Conservation (phyloP, 345 rosid species). For the Kandelia obovata region DNA sequence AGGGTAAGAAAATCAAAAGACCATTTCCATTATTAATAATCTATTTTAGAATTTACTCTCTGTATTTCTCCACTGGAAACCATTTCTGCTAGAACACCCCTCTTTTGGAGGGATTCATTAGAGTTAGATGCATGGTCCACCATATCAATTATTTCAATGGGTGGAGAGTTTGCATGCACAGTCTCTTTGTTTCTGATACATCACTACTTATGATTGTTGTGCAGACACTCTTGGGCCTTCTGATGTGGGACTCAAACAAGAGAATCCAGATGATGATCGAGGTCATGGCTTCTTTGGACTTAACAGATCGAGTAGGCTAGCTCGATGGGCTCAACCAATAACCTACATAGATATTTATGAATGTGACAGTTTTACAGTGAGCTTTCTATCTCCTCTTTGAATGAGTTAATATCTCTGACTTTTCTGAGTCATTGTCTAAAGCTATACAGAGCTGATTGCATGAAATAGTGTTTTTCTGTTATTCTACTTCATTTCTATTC, state of each 20-base stretch:
- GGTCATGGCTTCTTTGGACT: conserved; percentile 74
- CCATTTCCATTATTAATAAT: no score
- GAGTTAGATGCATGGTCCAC: background rate
- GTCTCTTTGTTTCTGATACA: conserved; percentile 2
- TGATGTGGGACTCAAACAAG: conserved; percentile 78
- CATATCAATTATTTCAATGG: background rate
- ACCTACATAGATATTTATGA: conserved; percentile 73
- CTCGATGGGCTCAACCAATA: conserved; percentile 89
- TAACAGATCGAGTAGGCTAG: conserved; percentile 43
- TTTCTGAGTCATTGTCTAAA: background rate
- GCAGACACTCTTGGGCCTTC: conserved; percentile 71
- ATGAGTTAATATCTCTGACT: background rate
- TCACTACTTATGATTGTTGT: conserved; percentile 11
- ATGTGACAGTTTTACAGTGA: conserved; percentile 67
- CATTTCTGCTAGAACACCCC: no score
- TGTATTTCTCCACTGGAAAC: no score
- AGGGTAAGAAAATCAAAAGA: no score
- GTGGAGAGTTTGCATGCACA: background rate
- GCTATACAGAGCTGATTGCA: no score
- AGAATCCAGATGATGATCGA: conserved; percentile 69
- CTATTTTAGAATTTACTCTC: no score
- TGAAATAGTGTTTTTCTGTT: background rate
- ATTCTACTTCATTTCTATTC: background rate
- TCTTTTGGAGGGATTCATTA: background rate
- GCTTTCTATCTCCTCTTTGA: conserved; percentile 1